Percentiles rank a stretch among this genome's conserved stretches.
These are phyloP conservation scores for Torulaspora globosa DNA, from an alignment of 1,139 yeast genomes.

Conservation along the genomic window DNA sequence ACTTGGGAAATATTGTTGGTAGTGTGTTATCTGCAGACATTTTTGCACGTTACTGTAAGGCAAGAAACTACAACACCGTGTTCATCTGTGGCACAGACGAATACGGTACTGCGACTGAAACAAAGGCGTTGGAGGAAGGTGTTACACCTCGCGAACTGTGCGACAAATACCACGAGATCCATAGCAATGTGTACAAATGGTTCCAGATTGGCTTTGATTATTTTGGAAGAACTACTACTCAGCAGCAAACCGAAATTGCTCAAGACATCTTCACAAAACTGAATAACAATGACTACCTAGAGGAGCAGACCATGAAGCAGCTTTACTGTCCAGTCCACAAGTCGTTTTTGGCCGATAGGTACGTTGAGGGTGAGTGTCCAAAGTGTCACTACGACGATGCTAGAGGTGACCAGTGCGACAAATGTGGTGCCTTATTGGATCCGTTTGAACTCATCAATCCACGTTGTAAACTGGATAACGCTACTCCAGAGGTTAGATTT, in stretches of 20 bases:
- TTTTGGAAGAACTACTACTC: slow-evolving; percentile 95
- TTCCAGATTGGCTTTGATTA: slow-evolving; percentile 90
- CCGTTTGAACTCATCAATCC: slow-evolving; percentile 93
- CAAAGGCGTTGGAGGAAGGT: slow-evolving; percentile 92
- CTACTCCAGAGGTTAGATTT: slow-evolving; percentile 71
- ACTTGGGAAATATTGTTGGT: slow-evolving; percentile 93
- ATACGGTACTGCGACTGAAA: slow-evolving; percentile 98
- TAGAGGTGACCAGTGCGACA: slow-evolving; percentile 98
- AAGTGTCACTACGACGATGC: slow-evolving; percentile 94
- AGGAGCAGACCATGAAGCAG: slow-evolving; percentile 84
- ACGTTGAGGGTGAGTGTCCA: slow-evolving; percentile 97
- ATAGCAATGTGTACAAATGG: slow-evolving; percentile 91
- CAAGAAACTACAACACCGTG: slow-evolving; percentile 81
- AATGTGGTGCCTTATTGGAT: slow-evolving; percentile 83
- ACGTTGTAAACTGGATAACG: slow-evolving; percentile 86
- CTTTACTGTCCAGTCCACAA: slow-evolving; percentile 86
- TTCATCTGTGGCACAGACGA: slow-evolving; percentile 97
- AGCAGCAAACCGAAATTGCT: slow-evolving; percentile 87
- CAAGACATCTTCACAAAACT: slow-evolving; percentile 84
- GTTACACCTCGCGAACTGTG: slow-evolving; percentile 84
- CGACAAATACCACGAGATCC: slow-evolving; percentile 83
- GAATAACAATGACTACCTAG: slow-evolving; percentile 68
- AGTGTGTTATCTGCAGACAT: slow-evolving; percentile 94
- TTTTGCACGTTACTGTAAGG: slow-evolving; percentile 83
- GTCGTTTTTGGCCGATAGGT: slow-evolving; percentile 92